These are phyloP conservation scores for Cercospora sp. DNA, from an alignment of 2,329 filamentous ascomycete species.

Conservation along the genomic window DNA sequence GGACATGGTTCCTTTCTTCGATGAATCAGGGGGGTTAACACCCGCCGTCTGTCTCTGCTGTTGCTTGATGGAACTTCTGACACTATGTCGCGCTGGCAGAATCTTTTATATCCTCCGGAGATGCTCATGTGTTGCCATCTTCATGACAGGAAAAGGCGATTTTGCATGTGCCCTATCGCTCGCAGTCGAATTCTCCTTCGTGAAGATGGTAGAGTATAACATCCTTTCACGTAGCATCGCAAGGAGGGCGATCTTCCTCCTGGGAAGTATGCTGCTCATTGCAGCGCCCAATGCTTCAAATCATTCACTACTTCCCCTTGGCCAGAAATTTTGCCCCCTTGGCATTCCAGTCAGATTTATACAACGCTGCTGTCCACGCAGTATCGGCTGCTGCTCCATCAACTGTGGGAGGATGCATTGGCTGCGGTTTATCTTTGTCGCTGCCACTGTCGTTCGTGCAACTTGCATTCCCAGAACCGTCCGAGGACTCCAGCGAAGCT, in stretches of 20 bases:
- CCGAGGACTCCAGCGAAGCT: neutral
- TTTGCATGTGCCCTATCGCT: neutral
- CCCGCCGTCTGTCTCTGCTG: neutral
- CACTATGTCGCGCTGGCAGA: neutral
- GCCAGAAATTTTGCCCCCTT: neutral
- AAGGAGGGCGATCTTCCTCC: neutral
- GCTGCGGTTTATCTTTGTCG: neutral
- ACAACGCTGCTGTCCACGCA: slow-evolving; percentile 1
- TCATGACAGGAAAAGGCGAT: neutral
- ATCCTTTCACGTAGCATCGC: neutral
- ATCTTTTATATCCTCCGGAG: neutral
- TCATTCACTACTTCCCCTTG: neutral
- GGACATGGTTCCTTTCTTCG: neutral
- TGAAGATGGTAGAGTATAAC: neutral
- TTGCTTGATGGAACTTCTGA: neutral
- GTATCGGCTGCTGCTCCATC: neutral
- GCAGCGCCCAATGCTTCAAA: neutral
- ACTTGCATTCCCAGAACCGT: neutral
- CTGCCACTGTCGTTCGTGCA: neutral
- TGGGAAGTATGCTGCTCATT: neutral
- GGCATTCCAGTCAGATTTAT: neutral
- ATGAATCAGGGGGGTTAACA: neutral
- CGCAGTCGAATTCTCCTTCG: neutral
- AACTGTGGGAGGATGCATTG: neutral
- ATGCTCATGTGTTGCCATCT: neutral